phyloP scores from a whole-genome alignment of 2,329 filamentous ascomycete genomes.

The Pseudogymnoascus verrucosus region DNA sequence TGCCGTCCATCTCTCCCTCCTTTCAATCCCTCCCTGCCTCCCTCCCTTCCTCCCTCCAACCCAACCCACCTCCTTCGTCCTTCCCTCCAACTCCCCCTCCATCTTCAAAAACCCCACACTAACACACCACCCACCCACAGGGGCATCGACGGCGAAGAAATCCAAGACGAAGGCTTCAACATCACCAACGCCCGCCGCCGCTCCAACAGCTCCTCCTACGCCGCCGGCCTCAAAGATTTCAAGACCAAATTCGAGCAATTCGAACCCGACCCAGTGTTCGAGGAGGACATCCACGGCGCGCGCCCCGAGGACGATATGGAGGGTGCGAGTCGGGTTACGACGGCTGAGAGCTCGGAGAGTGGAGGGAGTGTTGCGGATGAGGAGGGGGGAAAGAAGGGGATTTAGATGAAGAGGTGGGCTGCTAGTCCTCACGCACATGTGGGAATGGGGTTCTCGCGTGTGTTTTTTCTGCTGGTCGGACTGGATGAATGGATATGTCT shows the following conservation, averaged over 20 bases:
- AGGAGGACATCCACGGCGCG: constrained; percentile 73
- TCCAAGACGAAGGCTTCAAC: constrained; percentile 75
- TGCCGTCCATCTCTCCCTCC: background rate
- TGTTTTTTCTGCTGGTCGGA: background rate
- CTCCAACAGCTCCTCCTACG: constrained; percentile 78
- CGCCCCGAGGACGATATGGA: constrained; percentile 23
- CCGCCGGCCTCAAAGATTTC: constrained; percentile 64
- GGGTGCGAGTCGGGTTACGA: constrained; percentile 22
- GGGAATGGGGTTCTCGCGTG: no score
- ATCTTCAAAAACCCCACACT: constrained; percentile 12
- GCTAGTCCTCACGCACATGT: background rate
- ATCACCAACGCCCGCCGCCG: constrained; percentile 81
- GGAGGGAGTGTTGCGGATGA: constrained; percentile 23
- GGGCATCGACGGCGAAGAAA: constrained; percentile 77
- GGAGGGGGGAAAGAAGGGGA: constrained; percentile 37
- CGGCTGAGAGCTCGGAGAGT: constrained; percentile 25
- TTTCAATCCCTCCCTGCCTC: background rate
- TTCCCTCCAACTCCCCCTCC: background rate
- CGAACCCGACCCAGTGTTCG: constrained; percentile 85
- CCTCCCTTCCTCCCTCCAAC: no score
- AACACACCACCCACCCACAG: constrained; percentile 36
- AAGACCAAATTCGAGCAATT: constrained; percentile 95
- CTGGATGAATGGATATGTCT: background rate
- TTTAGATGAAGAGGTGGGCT: constrained; percentile 23
- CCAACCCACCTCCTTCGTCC: background rate